Percentiles rank a stretch among this genome's conserved stretches.
Evolutionary conservation across 2,329 filamentous ascomycete species (phyloP).

Genomic region (Claviceps pusilla): DNA sequence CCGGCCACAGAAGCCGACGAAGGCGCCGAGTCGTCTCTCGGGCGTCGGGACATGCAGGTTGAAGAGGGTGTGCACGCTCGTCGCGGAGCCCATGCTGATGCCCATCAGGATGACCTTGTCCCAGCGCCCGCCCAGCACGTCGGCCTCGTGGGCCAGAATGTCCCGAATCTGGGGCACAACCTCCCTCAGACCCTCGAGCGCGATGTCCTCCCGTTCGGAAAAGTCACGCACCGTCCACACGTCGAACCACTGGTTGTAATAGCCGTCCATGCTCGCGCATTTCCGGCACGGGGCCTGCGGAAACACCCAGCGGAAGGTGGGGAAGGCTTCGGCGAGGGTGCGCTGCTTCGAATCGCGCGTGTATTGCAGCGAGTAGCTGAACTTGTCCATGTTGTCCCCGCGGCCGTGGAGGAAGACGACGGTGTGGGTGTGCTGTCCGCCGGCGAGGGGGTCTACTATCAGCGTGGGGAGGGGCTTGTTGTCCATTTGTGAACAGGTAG

Average conservation of each 20-base stretch:
- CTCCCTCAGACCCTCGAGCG: not conserved
- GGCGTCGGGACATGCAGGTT: not conserved
- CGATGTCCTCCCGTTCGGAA: not conserved
- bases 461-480: not conserved
- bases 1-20: not conserved
- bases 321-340: conserved; percentile 24
- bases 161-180: not conserved
- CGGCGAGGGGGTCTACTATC: no score
- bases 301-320: conserved; percentile 35
- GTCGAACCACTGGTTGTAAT: conserved; percentile 33
- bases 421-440: conserved; percentile 22
- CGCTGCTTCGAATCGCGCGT: conserved; percentile 17
- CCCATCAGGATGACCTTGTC: not conserved
- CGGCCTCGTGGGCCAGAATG: not conserved
- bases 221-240: conserved; percentile 21
- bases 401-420: conserved; percentile 31
- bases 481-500: no score
- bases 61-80: not conserved
- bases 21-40: not conserved
- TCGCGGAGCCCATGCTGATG: not conserved
- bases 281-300: conserved; percentile 22
- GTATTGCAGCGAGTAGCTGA: conserved; percentile 16
- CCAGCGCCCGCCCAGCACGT: not conserved
- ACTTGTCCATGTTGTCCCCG: conserved; percentile 23
- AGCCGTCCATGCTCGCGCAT: conserved; percentile 10